These are phyloP conservation scores for Spathaspora jeffriesii DNA, from an alignment of 1,139 yeast species.

Conservation along the genomic window DNA sequence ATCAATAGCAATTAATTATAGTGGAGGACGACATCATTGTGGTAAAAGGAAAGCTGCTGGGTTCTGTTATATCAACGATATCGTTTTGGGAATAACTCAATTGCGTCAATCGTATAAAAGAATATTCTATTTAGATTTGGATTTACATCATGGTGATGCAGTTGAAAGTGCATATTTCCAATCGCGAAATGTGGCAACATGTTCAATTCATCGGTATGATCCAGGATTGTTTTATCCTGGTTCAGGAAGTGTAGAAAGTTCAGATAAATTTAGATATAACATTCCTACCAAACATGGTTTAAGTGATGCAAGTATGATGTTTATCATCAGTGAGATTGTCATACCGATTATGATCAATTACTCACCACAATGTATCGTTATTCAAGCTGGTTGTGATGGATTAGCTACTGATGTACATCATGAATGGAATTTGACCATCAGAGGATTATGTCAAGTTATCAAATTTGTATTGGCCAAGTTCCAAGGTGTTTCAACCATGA, in stretches of 20 bases:
- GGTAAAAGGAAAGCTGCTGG: constrained; percentile 60
- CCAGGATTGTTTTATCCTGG: constrained; percentile 71
- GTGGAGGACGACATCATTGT: constrained; percentile 82
- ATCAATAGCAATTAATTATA: constrained; percentile 64
- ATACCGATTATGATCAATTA: constrained; percentile 39
- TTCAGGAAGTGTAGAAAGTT: constrained; percentile 46
- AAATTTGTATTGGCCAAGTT: constrained; percentile 25
- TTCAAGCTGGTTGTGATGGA: constrained; percentile 79
- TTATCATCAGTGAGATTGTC: constrained; percentile 42
- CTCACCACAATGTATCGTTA: constrained; percentile 54
- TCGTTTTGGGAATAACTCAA: constrained; percentile 51
- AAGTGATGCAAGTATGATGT: constrained; percentile 40
- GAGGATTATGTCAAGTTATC: constrained; percentile 46
- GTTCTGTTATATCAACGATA: constrained; percentile 74
- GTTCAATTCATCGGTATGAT: constrained; percentile 66
- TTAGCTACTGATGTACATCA: constrained; percentile 52
- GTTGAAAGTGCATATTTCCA: constrained; percentile 66
- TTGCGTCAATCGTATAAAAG: constrained; percentile 48
- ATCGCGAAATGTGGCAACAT: constrained; percentile 57
- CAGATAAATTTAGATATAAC: constrained; percentile 37
- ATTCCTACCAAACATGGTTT: constrained; percentile 62
- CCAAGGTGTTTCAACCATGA: constrained; percentile 33
- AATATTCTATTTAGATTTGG: constrained; percentile 68
- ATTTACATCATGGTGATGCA: constrained; percentile 82
- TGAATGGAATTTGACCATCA: constrained; percentile 70